Evolutionary conservation across 225 moss, liverwort and hornwort species (phyloP).

Genomic region (Sphagnum tenellum): DNA sequence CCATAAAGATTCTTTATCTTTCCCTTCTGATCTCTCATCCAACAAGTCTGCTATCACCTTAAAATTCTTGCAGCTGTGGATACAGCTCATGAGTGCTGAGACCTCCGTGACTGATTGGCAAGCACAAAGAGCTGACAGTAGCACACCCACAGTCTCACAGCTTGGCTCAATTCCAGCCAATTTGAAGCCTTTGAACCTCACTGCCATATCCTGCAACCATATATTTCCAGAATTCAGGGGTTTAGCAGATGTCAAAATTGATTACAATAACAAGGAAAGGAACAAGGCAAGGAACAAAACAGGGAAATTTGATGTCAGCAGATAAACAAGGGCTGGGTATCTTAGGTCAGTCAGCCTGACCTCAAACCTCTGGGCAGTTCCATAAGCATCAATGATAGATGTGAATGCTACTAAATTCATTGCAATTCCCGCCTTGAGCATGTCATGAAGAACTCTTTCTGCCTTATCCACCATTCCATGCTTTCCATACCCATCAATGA

Average conservation of each 20-base stretch:
- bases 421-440: conserved; percentile 43
- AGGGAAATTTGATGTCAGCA: neutral
- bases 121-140: conserved; percentile 51
- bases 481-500: conserved; percentile 63
- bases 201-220: conserved; percentile 39
- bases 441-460: conserved; percentile 40
- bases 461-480: conserved; percentile 55
- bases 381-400: conserved; percentile 56
- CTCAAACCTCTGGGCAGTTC: conserved; percentile 49
- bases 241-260: conserved; percentile 5
- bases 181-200: conserved; percentile 39
- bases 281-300: neutral
- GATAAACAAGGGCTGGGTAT: neutral
- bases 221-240: neutral
- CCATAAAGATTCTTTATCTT: conserved; percentile 23
- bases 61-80: conserved; percentile 36
- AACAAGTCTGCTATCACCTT: conserved; percentile 44
- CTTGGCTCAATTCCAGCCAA: conserved; percentile 36
- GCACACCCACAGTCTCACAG: conserved; percentile 55
- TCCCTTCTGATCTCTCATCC: conserved; percentile 24
- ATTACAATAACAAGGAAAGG: neutral
- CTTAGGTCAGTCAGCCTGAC: conserved; percentile 14
- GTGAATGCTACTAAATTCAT: conserved; percentile 62
- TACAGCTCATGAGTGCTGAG: conserved; percentile 35
- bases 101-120: conserved; percentile 40